Base-by-base conservation (phyloP, 164 flowering plant species). In the Piper longum region DNA sequence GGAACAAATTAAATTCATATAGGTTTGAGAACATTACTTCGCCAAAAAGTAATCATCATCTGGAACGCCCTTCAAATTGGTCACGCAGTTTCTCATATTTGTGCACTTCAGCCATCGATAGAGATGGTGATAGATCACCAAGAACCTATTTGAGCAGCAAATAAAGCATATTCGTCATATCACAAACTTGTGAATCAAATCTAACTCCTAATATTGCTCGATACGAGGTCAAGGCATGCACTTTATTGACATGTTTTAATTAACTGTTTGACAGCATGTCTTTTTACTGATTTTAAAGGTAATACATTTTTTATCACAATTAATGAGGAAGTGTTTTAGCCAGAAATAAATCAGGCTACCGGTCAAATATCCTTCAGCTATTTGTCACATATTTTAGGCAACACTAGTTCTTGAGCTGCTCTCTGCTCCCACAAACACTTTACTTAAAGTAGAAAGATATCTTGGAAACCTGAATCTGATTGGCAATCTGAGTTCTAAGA, bases 1-100 rank as follows among this genome's bases (percentile, higher is more conserved):
- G 9, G 52, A 9, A 48, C 14, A 48, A 48, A 12, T 9, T 48
- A 9, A 14, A 48, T 26, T 16, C 17, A 19, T 17, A 16, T 16
- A 56, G 19, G 19, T 56, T 17, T 56, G 8, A 17, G 39, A 9
- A 17, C 6, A 26, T 16, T 2, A 3, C 8, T 16, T 17, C 5
- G 6, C 16, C 4, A 26, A 26, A 17, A 17, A 56, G 8, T 17
- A 5, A 7, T 2, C 12, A 12, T 72, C 64, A 76, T 45, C 69
- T 73, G 18, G 69, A 63, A 58, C 65, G 56, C 54, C 97, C 95
- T 83, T 91, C 89, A 62, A 88, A 81, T 64, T 86, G 96, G 71
- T 83, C 82, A 43, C 93, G 76, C 26, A 88, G 74, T 67, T 43
- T 0, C 68, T 91, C 96, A n/a, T 88, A 88, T 69, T 84, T 91